Conservation (phyloP, 2,329 filamentous ascomycete species). For the Berkeleyomyces rouxiae region DNA sequence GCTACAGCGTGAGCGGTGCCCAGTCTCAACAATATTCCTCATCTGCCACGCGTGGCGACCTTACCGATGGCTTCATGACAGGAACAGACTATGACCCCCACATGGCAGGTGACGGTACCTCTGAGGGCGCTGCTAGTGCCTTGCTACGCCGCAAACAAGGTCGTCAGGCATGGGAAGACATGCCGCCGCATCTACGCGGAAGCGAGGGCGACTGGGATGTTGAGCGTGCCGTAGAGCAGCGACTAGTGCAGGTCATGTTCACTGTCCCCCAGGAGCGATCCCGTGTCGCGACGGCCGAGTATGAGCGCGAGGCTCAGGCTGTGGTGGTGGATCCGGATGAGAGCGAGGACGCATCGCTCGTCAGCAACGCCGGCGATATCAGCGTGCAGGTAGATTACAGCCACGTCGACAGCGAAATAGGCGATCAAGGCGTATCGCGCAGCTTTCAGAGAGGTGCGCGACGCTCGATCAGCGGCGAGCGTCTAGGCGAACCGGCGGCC, state of each 20-base stretch:
- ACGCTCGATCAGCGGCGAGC: not conserved
- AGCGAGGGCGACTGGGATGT: slow-evolving; percentile 61
- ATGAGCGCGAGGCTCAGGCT: slow-evolving; percentile 19
- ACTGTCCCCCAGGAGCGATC: slow-evolving; percentile 77
- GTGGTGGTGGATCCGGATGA: slow-evolving; percentile 10
- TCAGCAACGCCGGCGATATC: slow-evolving; percentile 12
- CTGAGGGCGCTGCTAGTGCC: slow-evolving; percentile 19
- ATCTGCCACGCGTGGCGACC: slow-evolving; percentile 20
- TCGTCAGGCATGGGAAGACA: slow-evolving; percentile 34
- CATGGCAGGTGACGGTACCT: slow-evolving; percentile 26
- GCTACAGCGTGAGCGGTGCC: slow-evolving; percentile 15
- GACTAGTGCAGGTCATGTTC: slow-evolving; percentile 74
- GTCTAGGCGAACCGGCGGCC: not conserved
- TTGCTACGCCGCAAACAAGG: slow-evolving; percentile 39
- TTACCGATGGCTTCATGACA: slow-evolving; percentile 21
- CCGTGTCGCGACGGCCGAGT: slow-evolving; percentile 72
- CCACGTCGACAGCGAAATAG: not conserved
- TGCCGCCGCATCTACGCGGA: slow-evolving; percentile 17
- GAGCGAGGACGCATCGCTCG: slow-evolving; percentile 8
- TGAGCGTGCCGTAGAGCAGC: slow-evolving; percentile 52
- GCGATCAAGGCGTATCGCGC: not conserved
- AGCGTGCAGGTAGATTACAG: not conserved
- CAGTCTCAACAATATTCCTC: slow-evolving; percentile 15
- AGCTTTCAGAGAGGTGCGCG: not conserved
- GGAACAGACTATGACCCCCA: slow-evolving; percentile 25